These are phyloP conservation scores for Teunomyces tritomae DNA, from an alignment of 805 yeast species.

Conservation along the genomic window DNA sequence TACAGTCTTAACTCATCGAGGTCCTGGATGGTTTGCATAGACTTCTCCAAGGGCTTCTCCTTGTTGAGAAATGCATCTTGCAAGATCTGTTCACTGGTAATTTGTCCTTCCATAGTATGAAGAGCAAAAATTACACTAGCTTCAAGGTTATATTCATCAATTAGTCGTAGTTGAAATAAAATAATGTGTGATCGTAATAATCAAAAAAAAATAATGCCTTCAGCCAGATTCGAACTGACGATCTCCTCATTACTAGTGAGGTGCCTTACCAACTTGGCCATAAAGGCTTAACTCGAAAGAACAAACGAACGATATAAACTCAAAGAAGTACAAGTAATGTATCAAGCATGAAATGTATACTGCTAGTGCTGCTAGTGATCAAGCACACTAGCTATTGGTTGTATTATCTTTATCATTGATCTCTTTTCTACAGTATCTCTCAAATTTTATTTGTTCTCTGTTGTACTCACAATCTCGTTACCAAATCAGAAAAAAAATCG, in stretches of 20 bases:
- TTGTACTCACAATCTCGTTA: background rate
- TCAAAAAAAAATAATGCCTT: constrained; percentile 12
- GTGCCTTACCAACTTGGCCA: constrained; percentile 19
- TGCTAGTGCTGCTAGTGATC: too few relatives aligned
- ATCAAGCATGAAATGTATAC: too few relatives aligned
- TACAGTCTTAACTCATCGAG: constrained; percentile 74
- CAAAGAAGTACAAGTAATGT: background rate
- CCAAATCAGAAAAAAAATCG: constrained; percentile 1
- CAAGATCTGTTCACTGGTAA: constrained; percentile 38
- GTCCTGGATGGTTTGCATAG: constrained; percentile 50
- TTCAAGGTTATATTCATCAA: background rate
- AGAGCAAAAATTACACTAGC: background rate
- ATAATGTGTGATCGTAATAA: background rate
- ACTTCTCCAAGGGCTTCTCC: constrained; percentile 22
- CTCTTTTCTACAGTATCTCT: too few relatives aligned
- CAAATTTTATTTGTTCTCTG: background rate
- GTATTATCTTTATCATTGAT: too few relatives aligned
- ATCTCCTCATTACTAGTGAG: constrained; percentile 19
- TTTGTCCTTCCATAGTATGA: constrained; percentile 8
- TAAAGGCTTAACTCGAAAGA: constrained; percentile 7
- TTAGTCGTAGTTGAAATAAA: background rate
- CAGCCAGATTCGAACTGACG: constrained; percentile 20
- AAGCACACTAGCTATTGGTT: too few relatives aligned
- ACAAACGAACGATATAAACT: background rate
- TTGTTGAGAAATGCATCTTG: constrained; percentile 31